These are phyloP conservation scores for Fusarium kyushuense DNA, from an alignment of 2,329 filamentous ascomycete genomes.

Conservation along the genomic window DNA sequence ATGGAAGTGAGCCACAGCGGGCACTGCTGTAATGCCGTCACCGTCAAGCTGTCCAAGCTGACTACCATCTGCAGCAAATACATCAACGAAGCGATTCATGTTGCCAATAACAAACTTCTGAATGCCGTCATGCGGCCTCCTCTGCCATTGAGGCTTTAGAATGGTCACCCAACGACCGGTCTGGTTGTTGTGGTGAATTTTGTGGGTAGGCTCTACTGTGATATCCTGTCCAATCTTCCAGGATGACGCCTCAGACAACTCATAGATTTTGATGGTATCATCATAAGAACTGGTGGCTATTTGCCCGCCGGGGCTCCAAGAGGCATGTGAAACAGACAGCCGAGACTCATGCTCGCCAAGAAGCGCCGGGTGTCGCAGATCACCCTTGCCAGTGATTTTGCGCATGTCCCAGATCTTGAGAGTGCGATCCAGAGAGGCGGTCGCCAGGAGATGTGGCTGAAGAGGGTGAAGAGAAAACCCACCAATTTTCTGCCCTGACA, in stretches of 20 bases:
- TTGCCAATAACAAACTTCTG: slow-evolving; percentile 94
- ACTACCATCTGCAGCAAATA: slow-evolving; percentile 84
- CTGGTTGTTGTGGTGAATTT: slow-evolving; percentile 91
- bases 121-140: slow-evolving; percentile 78
- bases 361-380: slow-evolving; percentile 72
- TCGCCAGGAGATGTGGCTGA: slow-evolving; percentile 85
- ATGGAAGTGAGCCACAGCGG: slow-evolving; percentile 92
- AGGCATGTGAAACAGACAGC: slow-evolving; percentile 90
- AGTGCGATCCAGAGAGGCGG: slow-evolving; percentile 88
- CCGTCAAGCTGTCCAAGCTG: slow-evolving; percentile 90
- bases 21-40: slow-evolving; percentile 93
- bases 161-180: slow-evolving; percentile 94
- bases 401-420: slow-evolving; percentile 94
- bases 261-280: slow-evolving; percentile 93
- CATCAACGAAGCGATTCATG: slow-evolving; percentile 97
- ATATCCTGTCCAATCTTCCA: slow-evolving; percentile 73
- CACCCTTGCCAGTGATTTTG: slow-evolving; percentile 75
- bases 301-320: slow-evolving; percentile 87
- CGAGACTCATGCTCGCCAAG: slow-evolving; percentile 85
- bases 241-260: slow-evolving; percentile 71
- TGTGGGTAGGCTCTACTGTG: slow-evolving; percentile 75
- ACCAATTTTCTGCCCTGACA: slow-evolving; percentile 94
- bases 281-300: slow-evolving; percentile 95
- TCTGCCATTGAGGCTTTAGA: slow-evolving; percentile 87
- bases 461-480: slow-evolving; percentile 88